Evolutionary conservation across 148 eudicot species (phyloP), one percentile per base, ranked within the genome.

Genomic region (Polygonum maritimum): DNA sequence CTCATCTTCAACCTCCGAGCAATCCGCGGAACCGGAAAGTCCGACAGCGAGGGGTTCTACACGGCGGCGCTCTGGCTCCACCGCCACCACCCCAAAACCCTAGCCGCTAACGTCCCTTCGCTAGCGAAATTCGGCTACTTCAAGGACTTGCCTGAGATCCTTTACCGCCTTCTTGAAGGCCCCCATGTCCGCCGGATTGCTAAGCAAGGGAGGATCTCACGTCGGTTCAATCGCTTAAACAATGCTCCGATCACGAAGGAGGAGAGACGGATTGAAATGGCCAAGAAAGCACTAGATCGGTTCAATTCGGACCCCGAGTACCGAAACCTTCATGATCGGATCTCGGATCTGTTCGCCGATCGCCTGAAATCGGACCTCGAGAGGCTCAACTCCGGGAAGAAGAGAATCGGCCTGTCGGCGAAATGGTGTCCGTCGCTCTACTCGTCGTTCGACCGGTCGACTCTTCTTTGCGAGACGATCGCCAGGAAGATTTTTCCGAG

Each of bases 361-460:
- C 21, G 51, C 39, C 39, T 81, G 14, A 81, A 75, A 75, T 44
- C 52, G 3, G 83, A 81, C 40, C 33, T 81, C 2, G 44, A 65
- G 12, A 67, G n/a, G 7, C 69, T 78, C n/a, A 77, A 78, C 16
- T 81, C 83, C 19, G 80, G 76, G 5, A 8, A 51, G 9, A 13
- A 5, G 33, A 78, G 39, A 18, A 78, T 81, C 26, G 75, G 80
- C 31, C 75, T 81, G n/a, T 80, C 83, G 5, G 80, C 83, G 2
- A 81, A 81, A 40, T 81, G 83, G 80, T 81, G 83, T 39, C 83
- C 83, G 1, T 81, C 83, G 35, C 71, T 81, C 10, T 73, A 81
- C 22, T 81, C 83, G 2, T 75, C 76, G 0, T 81, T 75, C 48
- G 83, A 81, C 57, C 74, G 65, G 4, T 57, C 60, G 5, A 78